Conservation (phyloP, 345 rosid species). For the Eucalyptus urophylla region DNA sequence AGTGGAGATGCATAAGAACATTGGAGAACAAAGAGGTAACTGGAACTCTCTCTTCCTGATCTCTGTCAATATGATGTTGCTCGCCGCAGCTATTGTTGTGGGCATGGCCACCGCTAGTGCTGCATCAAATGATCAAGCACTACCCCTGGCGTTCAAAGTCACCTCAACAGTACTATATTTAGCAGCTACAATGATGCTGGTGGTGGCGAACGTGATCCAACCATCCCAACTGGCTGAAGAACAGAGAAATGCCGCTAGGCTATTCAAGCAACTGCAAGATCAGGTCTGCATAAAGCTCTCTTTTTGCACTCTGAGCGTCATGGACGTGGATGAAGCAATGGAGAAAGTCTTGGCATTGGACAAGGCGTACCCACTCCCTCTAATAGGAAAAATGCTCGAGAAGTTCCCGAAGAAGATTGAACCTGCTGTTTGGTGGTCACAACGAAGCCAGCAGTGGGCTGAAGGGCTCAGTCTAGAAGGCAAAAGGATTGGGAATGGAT, state of each 20-base stretch:
- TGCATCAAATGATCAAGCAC: not conserved
- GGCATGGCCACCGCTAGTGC: constrained; percentile 28
- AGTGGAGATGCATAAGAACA: constrained; percentile 39
- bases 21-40: constrained; percentile 38
- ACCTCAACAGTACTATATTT: constrained; percentile 24
- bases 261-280: constrained; percentile 32
- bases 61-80: constrained; percentile 32
- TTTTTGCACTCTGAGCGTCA: constrained; percentile 2
- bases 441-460: not conserved
- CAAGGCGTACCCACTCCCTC: constrained; percentile 46
- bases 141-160: constrained; percentile 8
- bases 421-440: constrained; percentile 51
- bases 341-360: constrained; percentile 39
- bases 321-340: constrained; percentile 24
- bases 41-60: constrained; percentile 41
- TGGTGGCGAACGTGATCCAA: constrained; percentile 30
- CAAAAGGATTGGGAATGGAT: constrained; percentile 11
- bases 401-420: constrained; percentile 29
- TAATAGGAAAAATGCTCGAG: constrained; percentile 32
- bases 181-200: constrained; percentile 26
- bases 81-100: constrained; percentile 20
- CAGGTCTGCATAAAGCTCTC: constrained; percentile 14
- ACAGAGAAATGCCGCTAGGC: constrained; percentile 37
- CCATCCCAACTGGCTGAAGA: constrained; percentile 60
- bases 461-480: not conserved